A percentile compares a stretch with the other conserved stretches of the same genome.
Evolutionary conservation across 1,284 basidiomycete species (phyloP).

Genomic region (Ganoderma lingzhi): DNA sequence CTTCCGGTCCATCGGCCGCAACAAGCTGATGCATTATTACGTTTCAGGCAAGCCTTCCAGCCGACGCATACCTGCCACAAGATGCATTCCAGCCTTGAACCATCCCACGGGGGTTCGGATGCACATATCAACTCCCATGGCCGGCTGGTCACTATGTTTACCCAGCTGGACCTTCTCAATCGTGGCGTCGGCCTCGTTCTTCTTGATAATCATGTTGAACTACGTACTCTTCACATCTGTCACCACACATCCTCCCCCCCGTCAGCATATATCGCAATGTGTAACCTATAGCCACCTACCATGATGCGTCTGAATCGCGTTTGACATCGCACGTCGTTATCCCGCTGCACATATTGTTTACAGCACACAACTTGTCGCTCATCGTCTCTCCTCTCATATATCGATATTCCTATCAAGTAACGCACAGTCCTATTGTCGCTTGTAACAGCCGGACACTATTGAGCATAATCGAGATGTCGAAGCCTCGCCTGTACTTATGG

Average conservation of each 20-base stretch:
- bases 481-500: neutral
- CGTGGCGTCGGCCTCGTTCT: constrained; percentile 24
- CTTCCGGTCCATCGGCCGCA: constrained; percentile 21
- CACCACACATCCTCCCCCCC: constrained; percentile 5
- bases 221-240: constrained; percentile 21
- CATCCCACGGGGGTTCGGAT: constrained; percentile 22
- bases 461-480: constrained; percentile 9
- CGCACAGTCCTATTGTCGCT: constrained; percentile 10
- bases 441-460: neutral
- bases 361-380: constrained; percentile 21
- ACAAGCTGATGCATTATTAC: constrained; percentile 34
- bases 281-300: constrained; percentile 32
- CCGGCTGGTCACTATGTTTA: constrained; percentile 18
- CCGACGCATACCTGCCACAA: constrained; percentile 49
- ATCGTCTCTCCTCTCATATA: constrained; percentile 22
- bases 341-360: constrained; percentile 31
- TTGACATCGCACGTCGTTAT: constrained; percentile 30
- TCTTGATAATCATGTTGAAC: constrained; percentile 28
- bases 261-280: constrained; percentile 31
- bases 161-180: constrained; percentile 8
- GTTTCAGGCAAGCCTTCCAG: constrained; percentile 31
- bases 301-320: constrained; percentile 24
- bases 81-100: constrained; percentile 51
- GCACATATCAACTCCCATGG: constrained; percentile 27
- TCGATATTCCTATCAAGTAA: constrained; percentile 15